These are phyloP conservation scores for Bocquillonia castaneifolia DNA, from an alignment of 441 rosid genomes.

Conservation along the genomic window DNA sequence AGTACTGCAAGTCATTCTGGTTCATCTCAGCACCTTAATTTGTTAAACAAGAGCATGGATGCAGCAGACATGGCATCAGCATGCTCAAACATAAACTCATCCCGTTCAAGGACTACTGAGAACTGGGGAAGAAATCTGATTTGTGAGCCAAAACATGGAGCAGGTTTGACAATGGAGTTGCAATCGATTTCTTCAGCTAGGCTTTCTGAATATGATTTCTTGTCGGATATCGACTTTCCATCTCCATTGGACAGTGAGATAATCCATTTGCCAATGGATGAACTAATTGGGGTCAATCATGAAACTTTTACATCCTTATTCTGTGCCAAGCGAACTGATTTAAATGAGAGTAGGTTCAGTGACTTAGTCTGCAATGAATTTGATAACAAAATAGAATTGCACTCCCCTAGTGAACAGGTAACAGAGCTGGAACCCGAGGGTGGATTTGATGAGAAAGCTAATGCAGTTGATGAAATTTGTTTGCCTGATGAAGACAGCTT, in stretches of 20 bases:
- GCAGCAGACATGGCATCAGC: background rate
- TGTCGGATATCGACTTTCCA: background rate
- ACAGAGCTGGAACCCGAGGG: slow-evolving; percentile 7
- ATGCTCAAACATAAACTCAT: background rate
- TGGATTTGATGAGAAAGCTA: slow-evolving; percentile 16
- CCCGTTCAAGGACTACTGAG: background rate
- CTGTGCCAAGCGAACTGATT: slow-evolving; percentile 7
- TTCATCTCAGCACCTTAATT: slow-evolving; percentile 8
- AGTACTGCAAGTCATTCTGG: slow-evolving; percentile 4
- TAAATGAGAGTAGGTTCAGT: slow-evolving; percentile 1
- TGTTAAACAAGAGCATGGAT: slow-evolving; percentile 6
- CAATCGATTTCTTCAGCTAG: background rate
- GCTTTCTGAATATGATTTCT: background rate
- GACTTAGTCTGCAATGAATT: background rate
- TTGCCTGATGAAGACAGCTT: slow-evolving; percentile 44
- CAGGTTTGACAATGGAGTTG: background rate
- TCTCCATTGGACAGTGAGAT: background rate
- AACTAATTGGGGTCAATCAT: background rate
- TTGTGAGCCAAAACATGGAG: background rate
- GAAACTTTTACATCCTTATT: background rate
- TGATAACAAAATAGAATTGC: slow-evolving; percentile 9
- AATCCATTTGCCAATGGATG: background rate
- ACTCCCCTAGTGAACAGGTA: slow-evolving; percentile 12
- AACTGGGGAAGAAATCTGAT: background rate
- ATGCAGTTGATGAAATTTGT: slow-evolving; percentile 26